These are phyloP conservation scores for slime mould (Dictyostelium discoideum) DNA, from an alignment of 78 protist genomes.

Conservation along the genomic window dicty_2.7 NC_007089.4:1244001-1244500, in stretches of 20 bases:
- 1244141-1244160: conserved; percentile 95
- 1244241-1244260: conserved; percentile 40
- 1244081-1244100: conserved; percentile 86
- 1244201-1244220: no score
- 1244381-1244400: not conserved
- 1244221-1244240: no score
- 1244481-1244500: not conserved
- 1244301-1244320: conserved; percentile 83
- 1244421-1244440: not conserved
- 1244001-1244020: conserved; percentile 17
- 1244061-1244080: conserved; percentile 40
- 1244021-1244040: conserved; percentile 97
- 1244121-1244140: conserved; percentile 98
- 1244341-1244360: not conserved
- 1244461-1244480: not conserved
- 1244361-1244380: not conserved
- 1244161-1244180: conserved; percentile 1
- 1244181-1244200: no score
- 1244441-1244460: not conserved
- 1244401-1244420: not conserved
- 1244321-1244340: conserved; percentile 2
- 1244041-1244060: conserved; percentile 88
- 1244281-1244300: conserved; percentile 50
- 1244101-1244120: conserved; percentile 95
- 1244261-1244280: conserved; percentile 93